Evolutionary conservation across 2,329 filamentous ascomycete species (phyloP), one percentile per base, ranked within the genome.

Genomic region (Peltaster fructicola): DNA sequence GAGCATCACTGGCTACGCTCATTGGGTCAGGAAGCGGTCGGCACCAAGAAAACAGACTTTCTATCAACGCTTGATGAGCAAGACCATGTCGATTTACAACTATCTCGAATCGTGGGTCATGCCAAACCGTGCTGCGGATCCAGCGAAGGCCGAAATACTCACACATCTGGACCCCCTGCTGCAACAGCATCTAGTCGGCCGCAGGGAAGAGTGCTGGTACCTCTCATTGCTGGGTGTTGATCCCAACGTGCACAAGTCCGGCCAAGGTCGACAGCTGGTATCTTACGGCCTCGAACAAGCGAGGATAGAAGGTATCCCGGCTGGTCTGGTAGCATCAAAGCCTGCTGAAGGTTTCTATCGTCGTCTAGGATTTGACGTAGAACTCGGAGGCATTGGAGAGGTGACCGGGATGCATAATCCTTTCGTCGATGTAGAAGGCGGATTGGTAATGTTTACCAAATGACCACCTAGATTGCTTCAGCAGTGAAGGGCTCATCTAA

Each of bases 291-390:
- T 46, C n/a, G 41, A 41, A 22, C 22, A 29, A 7, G 41, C 44
- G 20, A 39, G 23, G 22, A 17, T 20, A 22, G 63, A 64, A 37
- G 75, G 63, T 63, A 73, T 73, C 23, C 34, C 50, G 11, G 35
- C 36, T 9, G 39, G 38, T 24, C 36, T 43, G 14, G 35, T 44
- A 4, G 29, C 30, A 23, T 35, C 40, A 8, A 27, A 32, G 2
- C 37, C 34, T 5, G 37, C 34, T 25, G 41, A 45, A 29, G 26
- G 30, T 10, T 47, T 46, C 14, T 47, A 44, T 26, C 22, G 26
- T 25, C 20, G 24, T 8, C 34, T 36, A 26, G 41, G 39, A 8
- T 44, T 39, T 21, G 34, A 37, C 31, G 29, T 33, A 11, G 14
- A 33, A 13, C 32, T 13, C 8, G 41, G 39, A 2, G 34, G 21